phyloP scores from a whole-genome alignment of 1,139 yeast genomes.

The Blastobotrys proliferans region DNA sequence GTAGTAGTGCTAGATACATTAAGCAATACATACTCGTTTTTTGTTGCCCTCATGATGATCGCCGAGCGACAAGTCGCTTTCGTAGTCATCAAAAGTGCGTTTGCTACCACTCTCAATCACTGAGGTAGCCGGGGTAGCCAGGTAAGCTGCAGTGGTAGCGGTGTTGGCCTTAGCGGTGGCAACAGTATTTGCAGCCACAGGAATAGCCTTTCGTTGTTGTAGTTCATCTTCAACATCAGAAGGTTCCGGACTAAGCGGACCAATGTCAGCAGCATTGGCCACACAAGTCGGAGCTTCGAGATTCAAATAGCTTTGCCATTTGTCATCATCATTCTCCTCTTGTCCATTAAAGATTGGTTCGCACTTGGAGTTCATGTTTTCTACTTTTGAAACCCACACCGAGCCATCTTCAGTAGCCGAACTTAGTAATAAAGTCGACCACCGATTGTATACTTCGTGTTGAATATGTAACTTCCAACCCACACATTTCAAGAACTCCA shows the following conservation, averaged over 20 bases:
- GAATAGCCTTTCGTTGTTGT: too few relatives aligned
- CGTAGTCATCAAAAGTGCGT: background rate
- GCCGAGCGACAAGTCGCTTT: background rate
- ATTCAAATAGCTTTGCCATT: too few relatives aligned
- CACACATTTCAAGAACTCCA: conserved; percentile 49
- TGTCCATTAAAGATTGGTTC: too few relatives aligned
- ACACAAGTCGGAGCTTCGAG: background rate
- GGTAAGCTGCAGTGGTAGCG: background rate
- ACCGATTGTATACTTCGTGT: conserved; percentile 48
- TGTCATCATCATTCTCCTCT: conserved; percentile 1
- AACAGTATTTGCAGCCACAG: too few relatives aligned
- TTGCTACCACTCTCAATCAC: background rate
- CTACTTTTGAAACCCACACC: conserved; percentile 44
- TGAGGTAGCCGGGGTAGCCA: background rate
- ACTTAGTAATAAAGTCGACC: conserved; percentile 39
- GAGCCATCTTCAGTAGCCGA: conserved; percentile 56
- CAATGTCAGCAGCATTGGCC: background rate
- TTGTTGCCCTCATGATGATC: background rate
- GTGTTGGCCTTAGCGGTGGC: too few relatives aligned
- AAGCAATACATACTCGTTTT: background rate
- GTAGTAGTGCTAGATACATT: too few relatives aligned
- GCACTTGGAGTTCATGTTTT: conserved; percentile 8
- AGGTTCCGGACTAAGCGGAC: conserved; percentile 3
- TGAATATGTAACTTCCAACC: conserved; percentile 55
- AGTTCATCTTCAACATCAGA: conserved; percentile 4